phyloP scores from a whole-genome alignment of 2,329 filamentous ascomycete species.

The Penicillium brasilianum region DNA sequence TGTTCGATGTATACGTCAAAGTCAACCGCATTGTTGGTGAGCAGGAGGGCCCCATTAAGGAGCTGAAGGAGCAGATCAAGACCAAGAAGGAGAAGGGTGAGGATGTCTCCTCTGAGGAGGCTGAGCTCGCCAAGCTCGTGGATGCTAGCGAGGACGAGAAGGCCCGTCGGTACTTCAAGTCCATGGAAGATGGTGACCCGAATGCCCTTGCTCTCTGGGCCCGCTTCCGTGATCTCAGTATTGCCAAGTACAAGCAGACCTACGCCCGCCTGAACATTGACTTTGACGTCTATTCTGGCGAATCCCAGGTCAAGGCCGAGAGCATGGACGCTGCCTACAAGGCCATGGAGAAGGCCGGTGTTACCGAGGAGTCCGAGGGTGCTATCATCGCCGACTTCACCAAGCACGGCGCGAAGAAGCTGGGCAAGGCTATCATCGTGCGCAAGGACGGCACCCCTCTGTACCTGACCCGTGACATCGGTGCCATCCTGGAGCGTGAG shows the following conservation, averaged over 20 bases:
- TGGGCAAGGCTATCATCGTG: slow-evolving; percentile 70
- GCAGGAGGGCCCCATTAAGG: slow-evolving; percentile 63
- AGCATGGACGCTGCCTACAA: slow-evolving; percentile 66
- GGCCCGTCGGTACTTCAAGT: slow-evolving; percentile 68
- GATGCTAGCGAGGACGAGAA: slow-evolving; percentile 64
- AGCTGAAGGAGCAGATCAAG: slow-evolving; percentile 57
- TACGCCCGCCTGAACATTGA: slow-evolving; percentile 68
- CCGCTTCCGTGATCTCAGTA: slow-evolving; percentile 67
- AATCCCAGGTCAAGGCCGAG: slow-evolving; percentile 68
- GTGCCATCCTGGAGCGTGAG: slow-evolving; percentile 66
- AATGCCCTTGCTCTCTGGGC: slow-evolving; percentile 66
- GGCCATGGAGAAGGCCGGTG: slow-evolving; percentile 62
- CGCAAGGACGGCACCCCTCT: slow-evolving; percentile 70
- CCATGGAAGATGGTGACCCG: slow-evolving; percentile 67
- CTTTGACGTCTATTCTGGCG: slow-evolving; percentile 71
- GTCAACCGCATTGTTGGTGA: slow-evolving; percentile 62
- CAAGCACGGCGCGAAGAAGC: slow-evolving; percentile 69
- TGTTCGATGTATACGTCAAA: slow-evolving; percentile 70
- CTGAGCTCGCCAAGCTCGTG: slow-evolving; percentile 55
- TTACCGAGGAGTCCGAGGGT: slow-evolving; percentile 68
- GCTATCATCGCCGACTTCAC: slow-evolving; percentile 72
- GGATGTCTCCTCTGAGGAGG: slow-evolving; percentile 54
- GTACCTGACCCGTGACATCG: slow-evolving; percentile 73
- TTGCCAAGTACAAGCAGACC: slow-evolving; percentile 67
- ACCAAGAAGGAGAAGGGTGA: slow-evolving; percentile 55